Evolutionary conservation across 257 asterid genomes (phyloP).

Genomic region (Avicennia marina): DNA sequence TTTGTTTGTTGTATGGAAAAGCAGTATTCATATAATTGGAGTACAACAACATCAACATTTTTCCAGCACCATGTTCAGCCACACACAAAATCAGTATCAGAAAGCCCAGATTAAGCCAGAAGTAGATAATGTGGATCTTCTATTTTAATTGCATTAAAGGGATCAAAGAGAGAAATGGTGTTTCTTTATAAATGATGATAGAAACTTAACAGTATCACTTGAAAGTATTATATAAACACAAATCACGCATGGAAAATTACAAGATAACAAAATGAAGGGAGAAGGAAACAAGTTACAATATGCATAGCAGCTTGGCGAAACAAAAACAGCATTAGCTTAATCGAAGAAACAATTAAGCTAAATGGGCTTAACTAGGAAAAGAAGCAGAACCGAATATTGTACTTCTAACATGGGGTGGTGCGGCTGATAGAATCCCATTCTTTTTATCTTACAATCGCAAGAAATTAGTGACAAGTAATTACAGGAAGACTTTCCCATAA

Average conservation of each 20-base stretch:
- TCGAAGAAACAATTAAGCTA: not conserved
- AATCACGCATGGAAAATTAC: not conserved
- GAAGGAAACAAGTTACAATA: not conserved
- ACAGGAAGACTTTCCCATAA: not conserved
- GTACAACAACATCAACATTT: constrained; percentile 1
- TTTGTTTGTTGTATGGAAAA: constrained; percentile 9
- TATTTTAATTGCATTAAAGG: too few species aligned
- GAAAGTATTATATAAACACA: too few species aligned
- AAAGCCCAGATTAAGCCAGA: too few species aligned
- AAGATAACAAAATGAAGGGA: not conserved
- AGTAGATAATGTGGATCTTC: too few species aligned
- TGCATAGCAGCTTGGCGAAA: not conserved
- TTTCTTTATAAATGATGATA: too few species aligned
- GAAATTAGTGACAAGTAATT: not conserved
- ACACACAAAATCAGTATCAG: too few species aligned
- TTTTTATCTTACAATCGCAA: not conserved
- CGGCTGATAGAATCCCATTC: not conserved
- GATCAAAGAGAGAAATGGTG: too few species aligned
- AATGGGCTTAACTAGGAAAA: too few species aligned
- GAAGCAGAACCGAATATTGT: too few species aligned
- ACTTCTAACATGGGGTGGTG: too few species aligned
- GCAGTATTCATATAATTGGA: not conserved
- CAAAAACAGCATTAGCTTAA: not conserved
- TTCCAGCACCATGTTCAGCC: not conserved
- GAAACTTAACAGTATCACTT: too few species aligned